A percentile compares a stretch with the other conserved stretches of the same genome.
Evolutionary conservation across 2,329 filamentous ascomycete genomes (phyloP).

Genomic region (Dendryphion nanum): DNA sequence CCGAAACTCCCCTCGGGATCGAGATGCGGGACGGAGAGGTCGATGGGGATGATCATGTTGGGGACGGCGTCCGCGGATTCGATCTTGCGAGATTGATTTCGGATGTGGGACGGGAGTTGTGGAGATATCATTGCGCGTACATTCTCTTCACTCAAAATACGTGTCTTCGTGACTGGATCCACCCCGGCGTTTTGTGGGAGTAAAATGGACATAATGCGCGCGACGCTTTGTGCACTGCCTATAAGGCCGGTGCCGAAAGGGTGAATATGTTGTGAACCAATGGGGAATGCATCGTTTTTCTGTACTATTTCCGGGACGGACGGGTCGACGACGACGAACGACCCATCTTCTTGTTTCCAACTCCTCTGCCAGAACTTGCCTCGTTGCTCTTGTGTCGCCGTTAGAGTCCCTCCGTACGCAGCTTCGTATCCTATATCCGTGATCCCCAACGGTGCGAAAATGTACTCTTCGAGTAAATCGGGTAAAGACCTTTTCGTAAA

Average conservation of each 20-base stretch:
- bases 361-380: constrained; percentile 51
- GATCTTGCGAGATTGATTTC: constrained; percentile 11
- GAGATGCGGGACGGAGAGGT: constrained; percentile 48
- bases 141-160: constrained; percentile 10
- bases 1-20: constrained; percentile 38
- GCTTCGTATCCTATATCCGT: constrained; percentile 14
- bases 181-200: constrained; percentile 16
- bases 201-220: constrained; percentile 14
- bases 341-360: constrained; percentile 48
- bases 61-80: constrained; percentile 50
- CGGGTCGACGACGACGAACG: constrained; percentile 10
- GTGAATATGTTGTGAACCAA: constrained; percentile 13
- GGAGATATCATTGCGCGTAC: constrained; percentile 12
- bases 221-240: constrained; percentile 13
- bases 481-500: constrained; percentile 40
- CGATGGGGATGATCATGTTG: constrained; percentile 39
- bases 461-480: constrained; percentile 13
- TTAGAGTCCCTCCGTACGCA: constrained; percentile 40
- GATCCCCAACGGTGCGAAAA: constrained; percentile 18
- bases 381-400: constrained; percentile 9
- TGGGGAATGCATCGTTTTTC: constrained; percentile 13
- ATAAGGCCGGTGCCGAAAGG: constrained; percentile 19
- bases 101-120: constrained; percentile 12
- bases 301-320: constrained; percentile 7
- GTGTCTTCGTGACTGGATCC: constrained; percentile 11